Conservation (phyloP, 371 early-diverging fungal genomes). For the Actinomucor elegans region DNA sequence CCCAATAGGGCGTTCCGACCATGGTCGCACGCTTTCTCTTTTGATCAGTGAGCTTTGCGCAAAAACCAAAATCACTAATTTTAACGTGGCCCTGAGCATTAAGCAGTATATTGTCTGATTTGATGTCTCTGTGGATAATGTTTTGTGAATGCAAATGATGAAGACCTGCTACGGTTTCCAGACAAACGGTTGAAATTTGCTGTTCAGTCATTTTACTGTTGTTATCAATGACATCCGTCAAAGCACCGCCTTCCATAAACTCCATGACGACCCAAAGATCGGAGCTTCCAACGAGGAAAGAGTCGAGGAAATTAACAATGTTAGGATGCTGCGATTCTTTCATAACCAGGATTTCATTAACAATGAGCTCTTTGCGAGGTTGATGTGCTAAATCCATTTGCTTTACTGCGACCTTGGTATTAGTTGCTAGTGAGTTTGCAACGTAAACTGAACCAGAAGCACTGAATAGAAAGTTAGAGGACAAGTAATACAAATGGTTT, state of each 20-base stretch:
- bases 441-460: constrained; percentile 96
- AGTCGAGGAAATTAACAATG: constrained; percentile 93
- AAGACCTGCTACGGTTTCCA: constrained; percentile 88
- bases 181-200: constrained; percentile 90
- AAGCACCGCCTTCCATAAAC: constrained; percentile 97
- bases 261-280: constrained; percentile 99
- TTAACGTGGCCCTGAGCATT: constrained; percentile 89
- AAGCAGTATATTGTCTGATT: constrained; percentile 93
- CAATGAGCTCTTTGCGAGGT: constrained; percentile 92
- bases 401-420: constrained; percentile 91
- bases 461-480: constrained; percentile 42
- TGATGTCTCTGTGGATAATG: constrained; percentile 98
- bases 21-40: constrained; percentile 89
- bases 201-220: constrained; percentile 83
- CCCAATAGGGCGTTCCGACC: constrained; percentile 95
- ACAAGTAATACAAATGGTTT: background rate
- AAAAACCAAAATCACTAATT: constrained; percentile 94
- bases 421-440: constrained; percentile 67
- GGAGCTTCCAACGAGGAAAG: constrained; percentile 75
- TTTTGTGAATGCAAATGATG: constrained; percentile 88
- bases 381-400: constrained; percentile 94
- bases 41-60: constrained; percentile 86
- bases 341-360: constrained; percentile 96
- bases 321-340: constrained; percentile 92
- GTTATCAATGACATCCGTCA: constrained; percentile 96